phyloP scores from a whole-genome alignment of 768 basidiomycete genomes.

The Lactarius vividus region DNA sequence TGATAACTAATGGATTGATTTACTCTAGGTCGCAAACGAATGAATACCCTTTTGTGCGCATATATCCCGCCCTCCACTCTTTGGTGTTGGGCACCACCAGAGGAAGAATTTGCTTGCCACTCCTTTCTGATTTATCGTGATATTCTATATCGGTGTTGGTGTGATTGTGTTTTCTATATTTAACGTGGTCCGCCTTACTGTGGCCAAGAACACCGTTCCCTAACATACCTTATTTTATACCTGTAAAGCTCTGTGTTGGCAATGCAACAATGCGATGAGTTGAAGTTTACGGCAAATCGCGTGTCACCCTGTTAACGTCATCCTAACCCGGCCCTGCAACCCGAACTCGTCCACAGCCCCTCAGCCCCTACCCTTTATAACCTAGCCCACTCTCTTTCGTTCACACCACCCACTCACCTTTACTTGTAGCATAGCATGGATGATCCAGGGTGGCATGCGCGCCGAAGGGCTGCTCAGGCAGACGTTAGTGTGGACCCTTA shows the following conservation, averaged over 20 bases:
- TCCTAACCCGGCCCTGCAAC: not conserved
- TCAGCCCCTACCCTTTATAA: not conserved
- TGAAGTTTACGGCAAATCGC: not conserved
- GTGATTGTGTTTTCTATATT: conserved; percentile 3
- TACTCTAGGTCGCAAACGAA: conserved; percentile 19
- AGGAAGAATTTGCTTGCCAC: conserved; percentile 3
- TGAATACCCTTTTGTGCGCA: conserved; percentile 4
- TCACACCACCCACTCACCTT: not conserved
- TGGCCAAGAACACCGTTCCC: conserved; percentile 15
- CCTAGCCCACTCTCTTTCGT: not conserved
- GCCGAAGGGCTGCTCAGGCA: conserved; percentile 58
- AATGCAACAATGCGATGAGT: conserved; percentile 5
- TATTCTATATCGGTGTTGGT: conserved; percentile 6
- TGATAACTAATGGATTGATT: not conserved
- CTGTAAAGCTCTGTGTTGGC: conserved; percentile 9
- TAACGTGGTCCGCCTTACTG: conserved; percentile 5
- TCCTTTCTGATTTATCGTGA: conserved; percentile 23
- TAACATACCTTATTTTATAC: conserved; percentile 12
- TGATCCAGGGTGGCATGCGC: conserved; percentile 73
- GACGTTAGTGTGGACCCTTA: conserved; percentile 23
- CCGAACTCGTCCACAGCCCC: not conserved
- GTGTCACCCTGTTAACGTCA: not conserved
- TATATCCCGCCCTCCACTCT: not conserved
- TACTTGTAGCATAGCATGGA: conserved; percentile 49
- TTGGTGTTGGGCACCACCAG: not conserved